Base-by-base conservation (phyloP, 352 stramenopile species). In the Peronospora destructor region DNA sequence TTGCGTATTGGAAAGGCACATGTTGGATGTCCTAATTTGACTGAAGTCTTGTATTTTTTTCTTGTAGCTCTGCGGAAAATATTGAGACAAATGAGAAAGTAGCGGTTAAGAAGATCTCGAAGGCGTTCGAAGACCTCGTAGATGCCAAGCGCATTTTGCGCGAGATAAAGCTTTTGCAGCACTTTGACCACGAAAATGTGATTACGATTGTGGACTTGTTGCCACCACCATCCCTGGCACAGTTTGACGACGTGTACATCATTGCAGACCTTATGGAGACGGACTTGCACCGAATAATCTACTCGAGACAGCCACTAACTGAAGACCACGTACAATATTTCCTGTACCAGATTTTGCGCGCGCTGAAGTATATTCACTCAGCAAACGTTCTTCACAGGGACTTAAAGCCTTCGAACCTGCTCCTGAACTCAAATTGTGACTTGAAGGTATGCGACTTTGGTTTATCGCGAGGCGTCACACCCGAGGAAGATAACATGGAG, bases 91-190 rank as follows among this genome's bases (percentile, higher is more conserved):
- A 64, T 34, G 79, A 91, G 37, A 92, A 92, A 51, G 78, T 93
- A 6, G 85, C 85, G 7, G 86, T 94, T 45, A 95, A 94, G 65
- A 95, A 92, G 59, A 85, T 95, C 39, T 87, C 80, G 33, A 89
- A 84, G 55, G 79, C 80, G 8, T 98, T 98, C 60, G 91, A 98
- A 43, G 96, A 99, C 69, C 87, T 99, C 28, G 95, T 99, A 38
- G 97, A 99, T 65, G 97, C 96, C 33, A 99, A 99, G 70, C 89
- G 97, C 39, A 99, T 99, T 54, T 71, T 99, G 38, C 82, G 96
- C 17, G 96, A 98, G 69, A 98, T 98, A 61, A 94, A 95, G 46
- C 66, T 97, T 32, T 59, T 97, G 38, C 84, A 94, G 56, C 85
- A 95, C 44, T 95, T 98, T 79, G 76, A 93, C 45, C 89, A 96